Conservation (phyloP, 352 stramenopile species). For the Phytophthora palmivora region DNA sequence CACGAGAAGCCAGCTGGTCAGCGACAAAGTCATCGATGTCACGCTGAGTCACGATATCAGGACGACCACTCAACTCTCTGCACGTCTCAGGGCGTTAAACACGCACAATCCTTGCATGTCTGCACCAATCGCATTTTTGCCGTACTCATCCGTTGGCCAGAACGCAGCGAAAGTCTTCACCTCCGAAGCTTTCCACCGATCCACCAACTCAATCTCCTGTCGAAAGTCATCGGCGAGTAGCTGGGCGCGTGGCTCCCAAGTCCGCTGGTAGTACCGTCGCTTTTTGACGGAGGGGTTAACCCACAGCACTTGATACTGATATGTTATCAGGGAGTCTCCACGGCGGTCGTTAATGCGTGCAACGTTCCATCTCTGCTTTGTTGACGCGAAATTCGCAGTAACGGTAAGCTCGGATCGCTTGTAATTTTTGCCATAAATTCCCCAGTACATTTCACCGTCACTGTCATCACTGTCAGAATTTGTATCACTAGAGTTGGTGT, state of each 20-base stretch:
- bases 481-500: too few species aligned
- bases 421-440: too few species aligned
- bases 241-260: background rate
- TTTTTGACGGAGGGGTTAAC: too few species aligned
- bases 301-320: too few species aligned
- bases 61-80: constrained; percentile 3
- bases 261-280: background rate
- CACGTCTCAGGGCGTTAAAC: constrained; percentile 9
- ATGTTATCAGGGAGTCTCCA: too few species aligned
- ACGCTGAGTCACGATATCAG: constrained; percentile 1
- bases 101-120: background rate
- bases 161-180: background rate
- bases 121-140: background rate
- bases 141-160: background rate
- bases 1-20: background rate
- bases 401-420: too few species aligned
- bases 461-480: too few species aligned
- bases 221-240: background rate
- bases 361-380: too few species aligned
- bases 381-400: too few species aligned
- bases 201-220: background rate
- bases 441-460: too few species aligned
- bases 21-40: constrained; percentile 10
- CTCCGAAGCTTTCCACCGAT: background rate
- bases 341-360: too few species aligned